phyloP scores from a whole-genome alignment of 352 stramenopile genomes.

The Globisporangium okanoganense region DNA sequence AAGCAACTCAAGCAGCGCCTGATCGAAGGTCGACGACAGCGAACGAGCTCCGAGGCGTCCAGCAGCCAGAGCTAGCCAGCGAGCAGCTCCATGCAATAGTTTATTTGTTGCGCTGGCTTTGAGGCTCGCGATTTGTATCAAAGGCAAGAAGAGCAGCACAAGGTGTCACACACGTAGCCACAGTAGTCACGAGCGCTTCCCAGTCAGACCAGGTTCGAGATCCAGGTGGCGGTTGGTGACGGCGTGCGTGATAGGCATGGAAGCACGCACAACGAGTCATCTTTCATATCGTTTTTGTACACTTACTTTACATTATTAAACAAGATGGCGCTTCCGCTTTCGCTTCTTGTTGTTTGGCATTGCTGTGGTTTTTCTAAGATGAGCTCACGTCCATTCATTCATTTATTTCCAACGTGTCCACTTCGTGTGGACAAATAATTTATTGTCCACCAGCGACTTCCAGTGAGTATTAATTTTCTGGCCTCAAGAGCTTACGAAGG shows the following conservation, averaged over 20 bases:
- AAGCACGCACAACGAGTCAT: not conserved
- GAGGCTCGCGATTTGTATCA: too few species aligned
- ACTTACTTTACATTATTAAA: conserved; percentile 15
- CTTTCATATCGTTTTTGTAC: conserved; percentile 12
- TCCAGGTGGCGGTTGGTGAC: not conserved
- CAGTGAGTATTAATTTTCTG: not conserved
- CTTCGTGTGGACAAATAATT: not conserved
- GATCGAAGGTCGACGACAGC: conserved; percentile 56
- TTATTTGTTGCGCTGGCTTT: conserved; percentile 5
- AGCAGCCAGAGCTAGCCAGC: conserved; percentile 15
- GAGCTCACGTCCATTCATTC: not conserved
- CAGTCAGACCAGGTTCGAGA: not conserved
- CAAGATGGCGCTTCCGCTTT: conserved; percentile 2
- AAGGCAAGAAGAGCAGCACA: not conserved
- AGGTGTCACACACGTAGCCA: not conserved
- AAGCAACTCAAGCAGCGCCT: conserved; percentile 69
- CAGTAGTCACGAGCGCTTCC: not conserved
- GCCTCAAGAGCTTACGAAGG: not conserved
- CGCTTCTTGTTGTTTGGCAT: not conserved
- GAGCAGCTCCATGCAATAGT: not conserved
- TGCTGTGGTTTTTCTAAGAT: too few species aligned
- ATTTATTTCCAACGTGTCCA: not conserved
- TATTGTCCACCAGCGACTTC: not conserved
- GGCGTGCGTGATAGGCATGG: not conserved
- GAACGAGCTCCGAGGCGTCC: conserved; percentile 21